A percentile compares a stretch with the other conserved stretches of the same genome.
Conservation (phyloP, 495 filamentous ascomycete species). For the Neurospora hispaniola region DNA sequence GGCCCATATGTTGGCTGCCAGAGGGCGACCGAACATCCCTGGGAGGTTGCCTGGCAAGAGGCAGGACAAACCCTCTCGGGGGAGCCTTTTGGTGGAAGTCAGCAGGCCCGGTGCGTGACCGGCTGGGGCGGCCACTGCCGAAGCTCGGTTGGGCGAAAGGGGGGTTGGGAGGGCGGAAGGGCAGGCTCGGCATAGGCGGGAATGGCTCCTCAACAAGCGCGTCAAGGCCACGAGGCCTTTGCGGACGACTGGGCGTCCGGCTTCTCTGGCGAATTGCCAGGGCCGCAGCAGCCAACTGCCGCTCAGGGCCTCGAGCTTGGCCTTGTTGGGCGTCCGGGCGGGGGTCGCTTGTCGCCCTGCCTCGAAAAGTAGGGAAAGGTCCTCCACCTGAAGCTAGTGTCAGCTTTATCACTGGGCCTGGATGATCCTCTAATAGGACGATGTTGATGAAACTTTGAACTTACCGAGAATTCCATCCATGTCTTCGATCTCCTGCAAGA, state of each 20-base stretch:
- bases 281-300: neutral
- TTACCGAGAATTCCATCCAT: neutral
- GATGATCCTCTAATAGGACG: neutral
- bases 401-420: neutral
- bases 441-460: neutral
- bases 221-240: neutral
- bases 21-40: neutral
- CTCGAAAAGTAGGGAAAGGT: neutral
- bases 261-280: neutral
- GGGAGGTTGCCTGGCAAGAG: neutral
- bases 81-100: neutral
- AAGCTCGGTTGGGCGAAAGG: neutral
- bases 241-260: neutral
- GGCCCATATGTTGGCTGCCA: neutral
- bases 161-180: neutral
- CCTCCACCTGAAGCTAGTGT: neutral
- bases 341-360: neutral
- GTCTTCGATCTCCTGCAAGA: neutral
- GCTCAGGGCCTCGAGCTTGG: neutral
- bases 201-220: neutral
- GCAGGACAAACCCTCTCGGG: neutral
- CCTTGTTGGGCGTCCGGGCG: neutral
- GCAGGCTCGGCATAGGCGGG: neutral
- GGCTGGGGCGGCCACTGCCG: neutral
- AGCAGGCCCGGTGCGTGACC: neutral